These are phyloP conservation scores for Elaeis oleifera DNA, from an alignment of 202 grass and related monocot genomes.

Conservation along the genomic window DNA sequence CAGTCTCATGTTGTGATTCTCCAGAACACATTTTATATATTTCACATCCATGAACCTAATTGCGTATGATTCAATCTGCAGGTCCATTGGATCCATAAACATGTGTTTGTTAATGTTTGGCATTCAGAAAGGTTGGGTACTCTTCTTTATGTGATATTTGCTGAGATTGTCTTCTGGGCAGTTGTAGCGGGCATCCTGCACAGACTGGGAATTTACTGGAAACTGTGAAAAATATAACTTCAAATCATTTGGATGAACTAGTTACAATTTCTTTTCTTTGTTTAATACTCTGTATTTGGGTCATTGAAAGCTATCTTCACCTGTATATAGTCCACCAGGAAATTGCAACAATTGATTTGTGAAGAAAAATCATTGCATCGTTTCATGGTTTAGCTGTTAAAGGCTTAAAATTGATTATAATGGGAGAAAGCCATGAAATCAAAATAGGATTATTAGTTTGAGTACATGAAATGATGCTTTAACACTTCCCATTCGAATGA, in stretches of 20 bases:
- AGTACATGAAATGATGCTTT: too few relatives aligned
- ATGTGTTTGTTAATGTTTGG: slow-evolving; percentile 67
- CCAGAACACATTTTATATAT: too few relatives aligned
- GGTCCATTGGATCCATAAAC: slow-evolving; percentile 47
- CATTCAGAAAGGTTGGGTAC: slow-evolving; percentile 49
- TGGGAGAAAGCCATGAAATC: too few relatives aligned
- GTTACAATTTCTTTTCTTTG: neutral
- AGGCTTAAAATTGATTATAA: slow-evolving; percentile 4
- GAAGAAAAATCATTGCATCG: neutral
- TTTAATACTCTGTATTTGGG: neutral
- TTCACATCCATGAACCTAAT: too few relatives aligned
- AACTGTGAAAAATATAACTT: slow-evolving; percentile 31
- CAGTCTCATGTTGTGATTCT: too few relatives aligned
- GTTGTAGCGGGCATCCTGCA: slow-evolving; percentile 50
- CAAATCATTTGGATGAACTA: neutral
- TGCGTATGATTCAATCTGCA: slow-evolving; percentile 10
- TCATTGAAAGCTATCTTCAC: neutral
- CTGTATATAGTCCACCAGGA: neutral
- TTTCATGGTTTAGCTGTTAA: neutral
- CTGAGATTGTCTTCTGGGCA: slow-evolving; percentile 64
- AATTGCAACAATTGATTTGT: slow-evolving; percentile 2
- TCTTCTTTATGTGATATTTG: slow-evolving; percentile 59
- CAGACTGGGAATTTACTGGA: slow-evolving; percentile 61
- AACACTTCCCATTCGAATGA: too few relatives aligned
- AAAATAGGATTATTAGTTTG: too few relatives aligned